Conservation (phyloP, 768 basidiomycete species). For the Rhodosporidiobolus odoratus region DNA sequence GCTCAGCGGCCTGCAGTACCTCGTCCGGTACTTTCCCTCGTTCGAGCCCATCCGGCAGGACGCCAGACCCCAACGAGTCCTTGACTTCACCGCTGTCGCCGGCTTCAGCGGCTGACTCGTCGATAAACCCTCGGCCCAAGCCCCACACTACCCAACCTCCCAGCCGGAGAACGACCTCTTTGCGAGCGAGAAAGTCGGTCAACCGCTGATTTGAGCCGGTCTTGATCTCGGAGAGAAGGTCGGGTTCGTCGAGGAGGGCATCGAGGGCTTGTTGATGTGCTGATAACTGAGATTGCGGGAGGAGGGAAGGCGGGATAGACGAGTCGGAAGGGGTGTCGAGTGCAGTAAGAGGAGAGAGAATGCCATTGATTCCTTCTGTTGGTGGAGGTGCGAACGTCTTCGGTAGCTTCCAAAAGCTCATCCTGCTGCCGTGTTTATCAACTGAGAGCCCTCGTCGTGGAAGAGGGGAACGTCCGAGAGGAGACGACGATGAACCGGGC, state of each 20-base stretch:
- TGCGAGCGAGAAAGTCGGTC: conserved; percentile 76
- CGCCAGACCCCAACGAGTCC: conserved; percentile 10
- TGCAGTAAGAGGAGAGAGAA: conserved; percentile 18
- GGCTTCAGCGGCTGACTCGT: conserved; percentile 42
- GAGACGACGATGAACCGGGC: background rate
- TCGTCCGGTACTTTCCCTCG: conserved; percentile 35
- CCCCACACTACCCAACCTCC: conserved; percentile 80
- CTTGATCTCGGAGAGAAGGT: conserved; percentile 91
- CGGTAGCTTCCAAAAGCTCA: conserved; percentile 32
- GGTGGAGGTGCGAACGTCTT: conserved; percentile 17
- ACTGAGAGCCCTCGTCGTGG: background rate
- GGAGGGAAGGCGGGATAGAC: background rate
- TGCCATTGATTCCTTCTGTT: conserved; percentile 23
- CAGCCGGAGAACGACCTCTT: conserved; percentile 72
- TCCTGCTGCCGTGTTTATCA: no score
- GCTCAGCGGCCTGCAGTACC: conserved; percentile 17
- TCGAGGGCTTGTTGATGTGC: conserved; percentile 54
- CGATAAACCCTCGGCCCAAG: conserved; percentile 66
- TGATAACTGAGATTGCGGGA: background rate
- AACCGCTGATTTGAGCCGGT: conserved; percentile 75
- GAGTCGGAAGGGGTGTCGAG: conserved; percentile 9
- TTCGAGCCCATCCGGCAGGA: conserved; percentile 34
- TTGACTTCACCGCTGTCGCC: background rate
- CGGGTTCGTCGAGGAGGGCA: conserved; percentile 86
- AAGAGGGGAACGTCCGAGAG: background rate